These are phyloP conservation scores for Keithomyces neogunnii DNA, from an alignment of 2,329 filamentous ascomycete genomes.

Conservation along the genomic window DNA sequence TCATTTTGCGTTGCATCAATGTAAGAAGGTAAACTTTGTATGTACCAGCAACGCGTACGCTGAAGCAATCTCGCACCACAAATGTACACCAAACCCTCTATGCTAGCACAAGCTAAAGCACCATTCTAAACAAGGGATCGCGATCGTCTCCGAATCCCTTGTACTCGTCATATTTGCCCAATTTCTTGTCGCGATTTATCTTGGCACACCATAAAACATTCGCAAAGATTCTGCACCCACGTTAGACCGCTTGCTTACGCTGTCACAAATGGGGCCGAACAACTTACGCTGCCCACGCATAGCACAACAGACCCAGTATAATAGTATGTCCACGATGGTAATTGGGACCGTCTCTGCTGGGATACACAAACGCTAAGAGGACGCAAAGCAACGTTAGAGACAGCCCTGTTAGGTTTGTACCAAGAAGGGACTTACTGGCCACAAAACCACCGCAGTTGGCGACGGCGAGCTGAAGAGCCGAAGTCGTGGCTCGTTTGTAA, in stretches of 20 bases:
- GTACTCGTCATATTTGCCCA: constrained; percentile 50
- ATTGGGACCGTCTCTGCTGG: constrained; percentile 43
- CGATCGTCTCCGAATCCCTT: constrained; percentile 52
- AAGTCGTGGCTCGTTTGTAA: constrained; percentile 61
- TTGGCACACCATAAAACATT: constrained; percentile 57
- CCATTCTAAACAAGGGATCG: constrained; percentile 52
- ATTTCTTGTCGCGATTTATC: constrained; percentile 53
- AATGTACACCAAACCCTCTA: no score
- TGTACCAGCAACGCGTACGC: no score
- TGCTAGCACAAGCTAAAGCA: constrained; percentile 31
- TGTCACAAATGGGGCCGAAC: neutral
- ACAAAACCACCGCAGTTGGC: constrained; percentile 62
- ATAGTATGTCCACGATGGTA: constrained; percentile 55
- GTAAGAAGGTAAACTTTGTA: no score
- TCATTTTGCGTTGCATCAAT: no score
- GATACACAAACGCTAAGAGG: constrained; percentile 48
- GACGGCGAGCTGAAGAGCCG: constrained; percentile 55
- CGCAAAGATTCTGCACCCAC: constrained; percentile 23
- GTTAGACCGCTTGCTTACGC: neutral
- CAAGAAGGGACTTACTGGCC: constrained; percentile 34
- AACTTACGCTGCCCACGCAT: constrained; percentile 55
- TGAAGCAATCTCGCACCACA: neutral
- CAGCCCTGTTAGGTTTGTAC: neutral
- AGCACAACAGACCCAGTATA: constrained; percentile 50
- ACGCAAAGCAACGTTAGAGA: neutral